phyloP scores from a whole-genome alignment of 306 rosid species.

The Ammopiptanthus mongolicus region DNA sequence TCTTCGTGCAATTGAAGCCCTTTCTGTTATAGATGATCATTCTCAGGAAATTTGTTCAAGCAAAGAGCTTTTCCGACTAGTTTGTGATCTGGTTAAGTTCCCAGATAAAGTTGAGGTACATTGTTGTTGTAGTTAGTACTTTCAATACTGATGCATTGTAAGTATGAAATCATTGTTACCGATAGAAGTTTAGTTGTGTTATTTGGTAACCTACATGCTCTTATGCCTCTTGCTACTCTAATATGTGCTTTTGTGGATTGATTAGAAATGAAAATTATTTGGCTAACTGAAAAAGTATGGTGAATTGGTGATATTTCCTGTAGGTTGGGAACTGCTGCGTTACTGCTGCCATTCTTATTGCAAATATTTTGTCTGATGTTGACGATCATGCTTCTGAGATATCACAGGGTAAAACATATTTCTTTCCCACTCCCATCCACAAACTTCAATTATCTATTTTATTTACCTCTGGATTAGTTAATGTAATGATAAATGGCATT shows the following conservation, averaged over 20 bases:
- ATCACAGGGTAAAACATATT: slow-evolving; percentile 46
- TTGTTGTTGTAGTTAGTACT: slow-evolving; percentile 6
- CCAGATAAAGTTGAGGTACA: slow-evolving; percentile 90
- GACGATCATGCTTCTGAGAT: slow-evolving; percentile 50
- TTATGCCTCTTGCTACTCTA: not conserved
- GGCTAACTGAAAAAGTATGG: slow-evolving; percentile 12
- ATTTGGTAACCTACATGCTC: not conserved
- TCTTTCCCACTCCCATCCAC: not conserved
- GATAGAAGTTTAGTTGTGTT: not conserved
- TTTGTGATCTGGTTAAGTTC: slow-evolving; percentile 55
- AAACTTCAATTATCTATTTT: not conserved
- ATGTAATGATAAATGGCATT: slow-evolving; percentile 23
- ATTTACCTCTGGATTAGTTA: slow-evolving; percentile 13
- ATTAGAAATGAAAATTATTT: slow-evolving; percentile 9
- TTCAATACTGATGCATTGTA: not conserved
- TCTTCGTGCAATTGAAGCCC: slow-evolving; percentile 71
- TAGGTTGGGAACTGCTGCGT: slow-evolving; percentile 83
- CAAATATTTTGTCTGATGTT: slow-evolving; percentile 77
- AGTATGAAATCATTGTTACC: not conserved
- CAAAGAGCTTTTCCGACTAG: slow-evolving; percentile 56
- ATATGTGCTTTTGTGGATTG: not conserved
- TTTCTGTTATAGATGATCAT: slow-evolving; percentile 69
- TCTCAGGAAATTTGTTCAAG: slow-evolving; percentile 75
- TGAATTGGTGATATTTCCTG: slow-evolving; percentile 26
- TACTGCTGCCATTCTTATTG: slow-evolving; percentile 73